Evolutionary conservation across 768 basidiomycete species (phyloP).

Genomic region (Serendipita indica): DNA sequence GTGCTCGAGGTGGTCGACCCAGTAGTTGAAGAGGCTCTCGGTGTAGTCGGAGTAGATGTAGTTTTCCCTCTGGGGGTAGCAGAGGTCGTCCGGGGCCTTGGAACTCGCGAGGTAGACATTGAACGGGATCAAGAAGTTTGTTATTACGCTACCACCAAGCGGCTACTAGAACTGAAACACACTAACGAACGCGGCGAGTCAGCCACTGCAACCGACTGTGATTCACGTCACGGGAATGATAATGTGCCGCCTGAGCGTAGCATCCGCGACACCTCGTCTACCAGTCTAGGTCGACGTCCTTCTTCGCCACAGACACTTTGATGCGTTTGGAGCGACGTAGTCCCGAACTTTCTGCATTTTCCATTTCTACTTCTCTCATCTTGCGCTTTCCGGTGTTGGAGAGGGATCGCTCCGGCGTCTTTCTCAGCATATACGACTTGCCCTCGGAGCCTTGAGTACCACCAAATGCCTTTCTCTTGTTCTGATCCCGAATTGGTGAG

Average conservation of each 20-base stretch:
- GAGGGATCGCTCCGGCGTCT: too few species aligned
- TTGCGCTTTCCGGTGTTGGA: neutral
- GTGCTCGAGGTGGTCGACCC: neutral
- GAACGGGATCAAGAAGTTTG: neutral
- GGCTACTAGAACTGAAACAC: too few species aligned
- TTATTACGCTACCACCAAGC: too few species aligned
- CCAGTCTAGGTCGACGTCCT: constrained; percentile 3
- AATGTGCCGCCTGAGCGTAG: too few species aligned
- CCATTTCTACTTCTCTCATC: neutral
- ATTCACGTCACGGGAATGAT: too few species aligned
- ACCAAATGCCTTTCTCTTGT: too few species aligned
- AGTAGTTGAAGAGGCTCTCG: constrained; percentile 3
- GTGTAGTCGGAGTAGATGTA: constrained; percentile 7
- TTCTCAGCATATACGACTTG: too few species aligned
- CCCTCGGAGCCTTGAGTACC: neutral
- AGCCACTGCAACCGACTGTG: too few species aligned
- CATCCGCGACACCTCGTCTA: neutral
- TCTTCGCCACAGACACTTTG: neutral
- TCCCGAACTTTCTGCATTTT: neutral
- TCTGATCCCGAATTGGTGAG: neutral
- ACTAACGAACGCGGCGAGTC: too few species aligned
- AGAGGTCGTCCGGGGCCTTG: constrained; percentile 8
- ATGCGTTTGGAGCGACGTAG: constrained; percentile 3
- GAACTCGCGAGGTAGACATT: constrained; percentile 5
- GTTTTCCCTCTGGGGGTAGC: neutral